Evolutionary conservation across 345 rosid species (phyloP), one percentile per base, ranked within the genome.

Genomic region (Populus pruinosa): DNA sequence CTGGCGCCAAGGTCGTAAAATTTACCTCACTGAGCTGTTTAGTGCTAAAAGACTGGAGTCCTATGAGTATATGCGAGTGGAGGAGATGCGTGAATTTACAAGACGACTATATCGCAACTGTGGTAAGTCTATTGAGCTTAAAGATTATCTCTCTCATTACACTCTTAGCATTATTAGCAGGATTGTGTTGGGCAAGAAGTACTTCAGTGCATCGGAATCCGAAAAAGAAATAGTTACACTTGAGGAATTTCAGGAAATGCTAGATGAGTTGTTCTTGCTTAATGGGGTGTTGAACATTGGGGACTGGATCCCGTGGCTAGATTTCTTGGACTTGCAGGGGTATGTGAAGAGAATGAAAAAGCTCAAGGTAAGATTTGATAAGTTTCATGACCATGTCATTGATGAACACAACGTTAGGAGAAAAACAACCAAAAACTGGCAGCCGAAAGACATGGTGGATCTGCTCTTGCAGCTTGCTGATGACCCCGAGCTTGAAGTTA

Each of bases 141-240:
- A 91, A 73, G 85, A 87, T 62, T 67, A 86, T 50, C 80, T 91
- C 1, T 79, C 86, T 8, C 43, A 41, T 2, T 67, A 67, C 71
- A 67, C 47, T 47, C 81, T 91, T 0, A 88, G 85, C 38, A 89
- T 91, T 62, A 91, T 89, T 18, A 86, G 93, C 78, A 80, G 91
- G 49, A 89, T 91, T 89, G 95, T 87, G 10, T 38, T 89, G 6
- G 95, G 95, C 69, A 89, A 87, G 74, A 91, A 88, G 39, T 91
- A 90, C 82, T 75, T 17, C 36, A 75, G 75, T 25, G 49, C 44
- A 8, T 20, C 71, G 23, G 70, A 38, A 18, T 67, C 47, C 41
- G 77, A 64, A 0, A 50, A 77, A 8, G 87, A 83, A 67, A 80
- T 87, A 5, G 88, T 90, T 76, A 74, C 84, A 1, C 87, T 91